Base-by-base conservation (phyloP, 2,329 filamentous ascomycete species). In the Talaromyces sp. region DNA sequence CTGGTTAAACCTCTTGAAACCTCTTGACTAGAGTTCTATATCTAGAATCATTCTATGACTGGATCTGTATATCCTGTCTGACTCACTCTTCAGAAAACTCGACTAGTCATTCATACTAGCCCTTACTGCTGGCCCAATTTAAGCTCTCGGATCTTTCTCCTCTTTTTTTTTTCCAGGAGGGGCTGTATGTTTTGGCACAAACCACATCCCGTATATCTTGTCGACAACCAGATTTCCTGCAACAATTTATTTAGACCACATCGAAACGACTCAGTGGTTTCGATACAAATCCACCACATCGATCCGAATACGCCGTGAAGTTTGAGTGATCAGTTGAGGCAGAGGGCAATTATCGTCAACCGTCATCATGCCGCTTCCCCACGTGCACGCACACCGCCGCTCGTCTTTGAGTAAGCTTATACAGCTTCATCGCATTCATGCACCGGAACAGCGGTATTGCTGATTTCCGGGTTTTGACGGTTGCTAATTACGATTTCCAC, bases 341-440 rank as follows among this genome's bases (percentile, higher is more conserved):
- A 24, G 19, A 54, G 31, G 33, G n/a, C 33, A 56, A 33, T 39
- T 33, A 56, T 19, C 52, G 50, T 54, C 49, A 3, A 58, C 31
- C 60, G 31, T 60, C 60, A 58, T 63, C 64, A 78, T 79, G 77
- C 72, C 74, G 63, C 71, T 76, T 63, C 71, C 73, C 68, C 73
- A 75, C 69, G 74, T 77, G 70, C 70, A 72, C 63, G 37, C 69
- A 60, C 76, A 73, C 68, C 77, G 74, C 52, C 70, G 76, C 66
- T 78, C 77, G 52, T 76, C 75, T 63, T 72, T 74, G 65, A 78
- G 77, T 79, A 68, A 75, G 77, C 73, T 60, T 54, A 31, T 14
- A 35, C 43, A 56, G 14, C 14, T 24, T 10, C 11, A 6, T 47
- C 27, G 31, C 2, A 14, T 10, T 10, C 33, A 8, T 33, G 50